Base-by-base conservation (phyloP, 2,329 filamentous ascomycete species). In the Alternaria solani region DNA sequence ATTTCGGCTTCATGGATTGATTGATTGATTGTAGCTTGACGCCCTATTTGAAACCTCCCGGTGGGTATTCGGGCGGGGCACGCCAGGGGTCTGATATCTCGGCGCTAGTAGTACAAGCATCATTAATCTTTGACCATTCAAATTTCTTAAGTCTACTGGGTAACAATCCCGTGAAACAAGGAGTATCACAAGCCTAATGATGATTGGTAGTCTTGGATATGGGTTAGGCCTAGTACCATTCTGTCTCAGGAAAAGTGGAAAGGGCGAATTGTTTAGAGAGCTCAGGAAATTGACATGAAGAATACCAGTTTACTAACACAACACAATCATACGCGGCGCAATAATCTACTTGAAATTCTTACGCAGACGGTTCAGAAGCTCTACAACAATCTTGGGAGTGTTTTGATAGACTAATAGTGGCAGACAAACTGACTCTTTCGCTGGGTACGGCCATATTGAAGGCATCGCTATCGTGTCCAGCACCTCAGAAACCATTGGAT, bases 41-140 rank as follows among this genome's bases (percentile, higher is more conserved):
- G 20, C 20, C 20, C 20, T 23, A 23, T 23, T 23, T 23, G 20
- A 23, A 23, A 23, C 20, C 20, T 23, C 20, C 20, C 20, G 20
- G 20, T 23, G 20, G 20, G 20, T 23, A 23, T 23, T 23, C 20
- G 20, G 20, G 20, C 20, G 20, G 20, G 20, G 20, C 20, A 23
- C 20, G 20, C 20, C 20, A 23, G 20, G 20, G 20, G 20, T 23
- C 20, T 23, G 20, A 23, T 23, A 9, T 47, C 6, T 30, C 26
- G 6, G 28, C n/a, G 1, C 11, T 18, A 32, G 43, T 20, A 20
- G 43, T 11, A 2, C 3, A 9, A 20, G 26, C 26, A 14, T 32
- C 26, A 47, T 1, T 1, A 16, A 1, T 0, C 12, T 3, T 9
- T 9, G 14, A 16, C 0, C 4, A 2, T 9, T 28, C 4, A n/a